These are phyloP conservation scores for Galerina sulciceps DNA, from an alignment of 768 basidiomycete species.

Conservation along the genomic window DNA sequence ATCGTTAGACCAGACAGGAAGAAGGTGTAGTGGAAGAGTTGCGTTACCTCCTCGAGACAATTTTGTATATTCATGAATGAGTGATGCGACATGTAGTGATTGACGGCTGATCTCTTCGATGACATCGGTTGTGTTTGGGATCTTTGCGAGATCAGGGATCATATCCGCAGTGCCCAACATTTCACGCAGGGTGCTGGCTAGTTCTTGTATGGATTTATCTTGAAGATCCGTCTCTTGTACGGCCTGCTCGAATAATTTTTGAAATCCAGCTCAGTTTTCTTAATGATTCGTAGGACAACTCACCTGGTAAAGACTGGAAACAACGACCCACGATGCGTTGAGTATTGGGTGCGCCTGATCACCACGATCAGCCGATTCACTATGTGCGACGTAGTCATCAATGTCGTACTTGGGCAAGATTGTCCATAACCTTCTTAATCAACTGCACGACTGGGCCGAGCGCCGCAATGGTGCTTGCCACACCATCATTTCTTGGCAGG, in stretches of 20 bases:
- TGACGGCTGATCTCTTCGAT: conserved; percentile 4
- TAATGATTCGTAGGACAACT: background rate
- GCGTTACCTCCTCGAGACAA: too few relatives aligned
- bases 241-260: background rate
- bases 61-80: conserved; percentile 9
- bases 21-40: too few relatives aligned
- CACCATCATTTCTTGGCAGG: too few relatives aligned
- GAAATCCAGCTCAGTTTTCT: background rate
- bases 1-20: too few relatives aligned
- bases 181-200: background rate
- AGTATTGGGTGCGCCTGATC: conserved; percentile 1
- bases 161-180: conserved; percentile 1
- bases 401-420: too few relatives aligned
- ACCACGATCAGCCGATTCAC: too few relatives aligned
- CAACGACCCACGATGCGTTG: background rate
- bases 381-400: too few relatives aligned
- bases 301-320: background rate
- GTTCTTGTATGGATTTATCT: background rate
- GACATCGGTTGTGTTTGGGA: conserved; percentile 1
- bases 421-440: too few relatives aligned
- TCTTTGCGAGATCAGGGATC: background rate
- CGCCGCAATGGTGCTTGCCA: too few relatives aligned
- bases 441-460: too few relatives aligned
- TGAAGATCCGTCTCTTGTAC: background rate
- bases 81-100: background rate